These are phyloP conservation scores for Chloris gayana DNA, from an alignment of 176 grass and related monocot genomes.

Conservation along the genomic window DNA sequence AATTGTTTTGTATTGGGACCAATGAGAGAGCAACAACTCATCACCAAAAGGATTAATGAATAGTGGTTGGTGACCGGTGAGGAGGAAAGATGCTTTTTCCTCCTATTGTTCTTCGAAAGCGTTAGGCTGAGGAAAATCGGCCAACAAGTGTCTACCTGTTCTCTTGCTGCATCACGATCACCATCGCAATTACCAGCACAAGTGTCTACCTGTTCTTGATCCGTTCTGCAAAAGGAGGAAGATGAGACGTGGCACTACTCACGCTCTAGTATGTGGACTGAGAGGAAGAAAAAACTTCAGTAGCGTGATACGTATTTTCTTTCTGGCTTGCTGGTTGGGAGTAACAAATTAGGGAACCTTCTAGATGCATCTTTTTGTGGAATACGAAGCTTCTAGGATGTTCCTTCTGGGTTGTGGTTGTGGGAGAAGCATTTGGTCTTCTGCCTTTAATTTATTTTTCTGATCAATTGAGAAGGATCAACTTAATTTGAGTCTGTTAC, in stretches of 20 bases:
- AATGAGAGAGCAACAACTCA: slow-evolving; percentile 40
- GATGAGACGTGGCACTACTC: slow-evolving; percentile 24
- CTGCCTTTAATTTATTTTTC: too few relatives aligned
- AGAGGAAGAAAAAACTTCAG: too few relatives aligned
- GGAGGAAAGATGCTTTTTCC: slow-evolving; percentile 8
- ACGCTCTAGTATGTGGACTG: not conserved
- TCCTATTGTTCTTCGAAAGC: not conserved
- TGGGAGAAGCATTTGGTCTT: too few relatives aligned
- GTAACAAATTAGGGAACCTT: too few relatives aligned
- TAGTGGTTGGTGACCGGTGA: slow-evolving; percentile 20
- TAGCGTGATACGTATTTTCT: too few relatives aligned
- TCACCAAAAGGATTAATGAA: slow-evolving; percentile 1
- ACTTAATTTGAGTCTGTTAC: too few relatives aligned
- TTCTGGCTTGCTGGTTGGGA: too few relatives aligned
- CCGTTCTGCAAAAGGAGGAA: not conserved
- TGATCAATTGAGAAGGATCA: too few relatives aligned
- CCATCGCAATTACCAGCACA: slow-evolving; percentile 13
- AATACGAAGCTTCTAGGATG: too few relatives aligned
- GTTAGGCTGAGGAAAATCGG: slow-evolving; percentile 20
- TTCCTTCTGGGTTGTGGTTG: too few relatives aligned
- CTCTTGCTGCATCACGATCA: not conserved
- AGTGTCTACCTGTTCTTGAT: not conserved
- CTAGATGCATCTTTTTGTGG: too few relatives aligned
- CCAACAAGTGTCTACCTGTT: not conserved
- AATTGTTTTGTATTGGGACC: not conserved